Evolutionary conservation across 2,329 filamentous ascomycete genomes (phyloP), one percentile per base, ranked within the genome.

Genomic region (Teratosphaeria nubilosa): DNA sequence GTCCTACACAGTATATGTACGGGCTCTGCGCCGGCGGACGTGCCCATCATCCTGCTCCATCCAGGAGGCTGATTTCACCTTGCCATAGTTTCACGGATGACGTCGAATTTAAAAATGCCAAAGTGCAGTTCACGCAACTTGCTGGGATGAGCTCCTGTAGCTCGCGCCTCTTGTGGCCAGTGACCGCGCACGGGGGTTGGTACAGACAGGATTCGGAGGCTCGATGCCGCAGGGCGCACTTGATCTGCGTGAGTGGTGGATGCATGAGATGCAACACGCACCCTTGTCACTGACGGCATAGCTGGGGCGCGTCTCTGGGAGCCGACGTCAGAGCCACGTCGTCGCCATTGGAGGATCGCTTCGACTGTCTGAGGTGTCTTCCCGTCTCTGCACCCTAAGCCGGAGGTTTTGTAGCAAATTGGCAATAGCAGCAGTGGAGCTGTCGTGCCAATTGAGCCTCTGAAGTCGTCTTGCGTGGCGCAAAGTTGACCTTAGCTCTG

Each of bases 131-230:
- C 14, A 20, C 24, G 16, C 25, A 60, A 59, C 56, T 59, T 56
- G 59, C 53, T 57, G 56, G 57, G 57, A 50, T 51, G 59, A 61
- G 58, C 58, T 60, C 52, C 53, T 55, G 60, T 58, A 65, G 64
- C 64, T 66, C 60, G 61, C 64, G 62, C 64, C 64, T 64, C 64
- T 50, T 66, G 64, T 65, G 64, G 64, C 64, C 64, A 65, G 62
- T 63, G 60, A 57, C 37, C 57, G 51, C 14, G 48, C 59, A 62
- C 56, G 58, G 54, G 59, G 41, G 60, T 59, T 60, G 57, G 53
- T 7, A 22, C 53, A 60, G 62, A 58, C 64, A 63, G 64, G 64
- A 55, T 62, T 61, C 25, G 25, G 53, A 52, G 14, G 53, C 25
- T 60, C 59, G 62, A 65, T 61, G 59, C 56, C 48, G 56, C 55